Evolutionary conservation across 305 asterid species (phyloP), one percentile per base, ranked within the genome.

Genomic region (Striga hermonthica): DNA sequence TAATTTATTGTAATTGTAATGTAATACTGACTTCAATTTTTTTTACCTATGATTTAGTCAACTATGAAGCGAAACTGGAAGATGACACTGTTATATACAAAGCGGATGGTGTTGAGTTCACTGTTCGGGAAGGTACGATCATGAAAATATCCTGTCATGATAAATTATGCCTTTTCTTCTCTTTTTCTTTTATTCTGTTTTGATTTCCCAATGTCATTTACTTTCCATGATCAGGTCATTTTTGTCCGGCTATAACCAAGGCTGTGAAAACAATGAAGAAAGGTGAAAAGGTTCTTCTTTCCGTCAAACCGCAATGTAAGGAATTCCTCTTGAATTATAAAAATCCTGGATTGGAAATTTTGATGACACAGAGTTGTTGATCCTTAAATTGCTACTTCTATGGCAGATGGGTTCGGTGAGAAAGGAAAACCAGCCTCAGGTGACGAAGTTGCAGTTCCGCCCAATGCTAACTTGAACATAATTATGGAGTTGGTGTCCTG

Each of bases 321-420:
- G 9, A 36, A 11, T 65, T 35, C 8, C 13, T 5, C n/a, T 34
- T 47, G 5, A 2, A 12, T 49, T 28, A 43, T 3, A 34, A 1
- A 6, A 9, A 39, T 5, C 34, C 12, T 4, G n/a, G 9, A 12
- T 9, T 9, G 45, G 7, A 34, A 7, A 3, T 38, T 4, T 13
- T 1, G 15, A 6, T 34, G 37, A 22, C 52, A 53, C 4, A 49
- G 6, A 58, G 14, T 7, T 15, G 50, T 37, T 9, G n/a, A 13
- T 47, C 10, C 59, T 57, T 0, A 62, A 15, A 4, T 28, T 15
- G 22, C 47, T 15, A 3, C n/a, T 67, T 53, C 0, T 47, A 65
- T 37, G 75, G 81, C 83, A 92, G 98, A 92, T 79, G 98, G 96
- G n/a, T 92, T 92, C 70, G 96, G 97, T 22, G 96, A 87, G 61